A percentile compares a stretch with the other conserved stretches of the same genome.
Evolutionary conservation across 768 basidiomycete genomes (phyloP).

Genomic region (Gyrodon lividus): DNA sequence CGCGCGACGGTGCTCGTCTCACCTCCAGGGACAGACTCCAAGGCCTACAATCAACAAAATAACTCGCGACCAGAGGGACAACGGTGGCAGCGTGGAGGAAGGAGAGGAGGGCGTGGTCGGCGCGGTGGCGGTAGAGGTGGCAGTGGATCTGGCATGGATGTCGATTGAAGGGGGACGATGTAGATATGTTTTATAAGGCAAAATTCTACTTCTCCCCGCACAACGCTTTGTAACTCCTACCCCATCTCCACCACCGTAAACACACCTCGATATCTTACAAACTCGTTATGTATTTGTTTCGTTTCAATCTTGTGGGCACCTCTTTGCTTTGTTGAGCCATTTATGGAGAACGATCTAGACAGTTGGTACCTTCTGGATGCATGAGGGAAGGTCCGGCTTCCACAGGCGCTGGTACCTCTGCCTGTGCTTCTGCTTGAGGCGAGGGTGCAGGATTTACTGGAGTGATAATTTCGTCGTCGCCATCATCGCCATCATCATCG

Average conservation of each 20-base stretch:
- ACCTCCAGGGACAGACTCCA: slow-evolving; percentile 62
- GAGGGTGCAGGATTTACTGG: background rate
- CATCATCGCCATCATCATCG: background rate
- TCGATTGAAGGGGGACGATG: slow-evolving; percentile 21
- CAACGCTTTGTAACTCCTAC: slow-evolving; percentile 12
- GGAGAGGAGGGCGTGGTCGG: slow-evolving; percentile 21
- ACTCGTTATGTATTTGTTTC: slow-evolving; percentile 21
- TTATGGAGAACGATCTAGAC: no score
- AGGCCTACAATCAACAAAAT: slow-evolving; percentile 44
- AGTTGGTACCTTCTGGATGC: background rate
- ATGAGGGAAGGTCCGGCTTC: background rate
- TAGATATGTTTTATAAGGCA: background rate
- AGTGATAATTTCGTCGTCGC: no score
- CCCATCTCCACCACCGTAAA: slow-evolving; percentile 12
- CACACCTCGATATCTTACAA: slow-evolving; percentile 28
- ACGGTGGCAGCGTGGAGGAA: slow-evolving; percentile 31
- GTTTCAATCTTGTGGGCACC: background rate
- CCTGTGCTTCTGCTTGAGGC: background rate
- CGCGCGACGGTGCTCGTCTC: slow-evolving; percentile 67
- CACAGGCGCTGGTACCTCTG: background rate
- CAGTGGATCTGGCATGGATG: slow-evolving; percentile 24
- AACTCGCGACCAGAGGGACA: slow-evolving; percentile 21
- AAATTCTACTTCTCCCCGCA: slow-evolving; percentile 5
- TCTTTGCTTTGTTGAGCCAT: background rate
- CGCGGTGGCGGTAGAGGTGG: slow-evolving; percentile 20